These are phyloP conservation scores for Tanacetum coccineum DNA, from an alignment of 129 eudicot species.

Conservation along the genomic window DNA sequence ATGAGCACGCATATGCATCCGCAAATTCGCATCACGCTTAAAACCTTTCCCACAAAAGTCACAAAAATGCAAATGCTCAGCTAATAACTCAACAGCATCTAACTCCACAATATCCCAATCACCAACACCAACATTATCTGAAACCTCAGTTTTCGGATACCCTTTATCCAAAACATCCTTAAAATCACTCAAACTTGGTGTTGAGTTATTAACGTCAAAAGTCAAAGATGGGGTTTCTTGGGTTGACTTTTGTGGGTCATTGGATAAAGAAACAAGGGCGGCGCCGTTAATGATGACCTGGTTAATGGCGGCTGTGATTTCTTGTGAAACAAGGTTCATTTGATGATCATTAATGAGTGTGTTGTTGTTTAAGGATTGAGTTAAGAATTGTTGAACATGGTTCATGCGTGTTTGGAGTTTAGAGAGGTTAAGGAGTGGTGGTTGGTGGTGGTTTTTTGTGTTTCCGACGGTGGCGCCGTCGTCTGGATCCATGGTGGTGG, in stretches of 20 bases:
- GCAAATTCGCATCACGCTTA: conserved; percentile 87
- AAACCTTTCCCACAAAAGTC: conserved; percentile 89
- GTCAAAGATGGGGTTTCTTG: background rate
- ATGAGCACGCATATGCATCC: conserved; percentile 98
- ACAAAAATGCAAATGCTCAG: conserved; percentile 81
- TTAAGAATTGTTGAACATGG: conserved; percentile 53
- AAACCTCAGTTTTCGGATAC: conserved; percentile 32
- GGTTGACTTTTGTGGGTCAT: conserved; percentile 6
- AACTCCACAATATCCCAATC: conserved; percentile 63
- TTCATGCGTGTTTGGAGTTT: conserved; percentile 50
- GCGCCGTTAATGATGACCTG: conserved; percentile 69
- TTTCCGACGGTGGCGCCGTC: conserved; percentile 22
- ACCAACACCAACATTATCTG: conserved; percentile 20
- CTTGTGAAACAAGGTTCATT: conserved; percentile 44
- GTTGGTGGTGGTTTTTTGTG: conserved; percentile 17
- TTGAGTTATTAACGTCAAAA: too few species aligned
- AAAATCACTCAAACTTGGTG: too few species aligned
- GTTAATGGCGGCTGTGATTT: conserved; percentile 68
- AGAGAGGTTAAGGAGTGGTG: conserved; percentile 58
- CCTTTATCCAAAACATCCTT: conserved; percentile 17
- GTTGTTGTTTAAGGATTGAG: conserved; percentile 50
- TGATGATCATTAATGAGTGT: conserved; percentile 39
- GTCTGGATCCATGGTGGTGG: conserved; percentile 29
- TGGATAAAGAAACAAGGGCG: conserved; percentile 47
- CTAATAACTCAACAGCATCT: conserved; percentile 69